These are phyloP conservation scores for Hymenoscyphus occultus DNA, from an alignment of 2,329 filamentous ascomycete genomes.

Conservation along the genomic window DNA sequence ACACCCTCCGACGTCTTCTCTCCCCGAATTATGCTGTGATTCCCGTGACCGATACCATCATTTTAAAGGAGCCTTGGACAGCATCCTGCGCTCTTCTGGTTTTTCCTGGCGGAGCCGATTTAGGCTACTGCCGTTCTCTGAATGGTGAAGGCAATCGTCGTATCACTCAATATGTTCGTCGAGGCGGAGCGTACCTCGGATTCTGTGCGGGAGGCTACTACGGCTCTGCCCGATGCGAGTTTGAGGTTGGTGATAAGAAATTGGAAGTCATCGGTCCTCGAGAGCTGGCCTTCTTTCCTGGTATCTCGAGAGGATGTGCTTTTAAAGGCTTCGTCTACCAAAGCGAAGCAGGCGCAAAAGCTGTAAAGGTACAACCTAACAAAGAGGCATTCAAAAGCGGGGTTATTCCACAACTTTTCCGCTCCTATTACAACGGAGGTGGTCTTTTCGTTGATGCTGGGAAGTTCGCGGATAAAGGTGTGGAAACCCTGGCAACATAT, in stretches of 20 bases:
- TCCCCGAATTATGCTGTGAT: conserved; percentile 92
- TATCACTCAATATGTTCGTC: conserved; percentile 81
- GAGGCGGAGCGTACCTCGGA: conserved; percentile 82
- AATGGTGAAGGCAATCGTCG: conserved; percentile 84
- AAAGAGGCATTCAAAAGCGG: conserved; percentile 54
- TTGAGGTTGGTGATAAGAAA: conserved; percentile 77
- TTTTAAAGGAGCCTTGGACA: conserved; percentile 90
- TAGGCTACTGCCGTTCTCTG: conserved; percentile 82
- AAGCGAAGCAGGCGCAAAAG: conserved; percentile 79
- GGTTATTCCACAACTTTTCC: conserved; percentile 59
- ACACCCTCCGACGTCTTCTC: conserved; percentile 79
- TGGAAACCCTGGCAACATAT: conserved; percentile 82
- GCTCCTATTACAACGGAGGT: conserved; percentile 89
- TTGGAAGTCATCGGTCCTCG: conserved; percentile 83
- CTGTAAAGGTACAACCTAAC: conserved; percentile 63
- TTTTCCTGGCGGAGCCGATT: conserved; percentile 89
- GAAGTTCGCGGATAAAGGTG: conserved; percentile 56
- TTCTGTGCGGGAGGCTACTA: conserved; percentile 97
- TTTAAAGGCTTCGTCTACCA: conserved; percentile 89
- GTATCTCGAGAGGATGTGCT: conserved; percentile 78
- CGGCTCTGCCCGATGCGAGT: conserved; percentile 77
- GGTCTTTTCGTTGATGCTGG: conserved; percentile 85
- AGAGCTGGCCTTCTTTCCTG: conserved; percentile 86
- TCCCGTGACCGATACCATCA: conserved; percentile 70
- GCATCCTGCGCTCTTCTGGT: conserved; percentile 84